phyloP scores from a whole-genome alignment of 2,329 filamentous ascomycete species.

The Xylariaceae sp. region DNA sequence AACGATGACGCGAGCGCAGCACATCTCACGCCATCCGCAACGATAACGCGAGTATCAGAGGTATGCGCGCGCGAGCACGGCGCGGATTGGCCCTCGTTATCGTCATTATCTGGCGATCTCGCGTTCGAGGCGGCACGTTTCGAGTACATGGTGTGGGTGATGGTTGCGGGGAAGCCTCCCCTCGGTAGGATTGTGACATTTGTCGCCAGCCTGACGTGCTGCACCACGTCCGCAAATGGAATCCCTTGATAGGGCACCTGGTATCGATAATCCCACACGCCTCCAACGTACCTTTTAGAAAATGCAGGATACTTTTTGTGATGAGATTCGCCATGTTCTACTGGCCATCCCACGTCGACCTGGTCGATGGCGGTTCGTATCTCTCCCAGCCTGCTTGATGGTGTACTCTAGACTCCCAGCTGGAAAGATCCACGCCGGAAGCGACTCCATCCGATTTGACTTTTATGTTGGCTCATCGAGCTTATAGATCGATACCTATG shows the following conservation, averaged over 20 bases:
- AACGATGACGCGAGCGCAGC: constrained; percentile 21
- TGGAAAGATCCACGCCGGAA: neutral
- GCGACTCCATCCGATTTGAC: neutral
- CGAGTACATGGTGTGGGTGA: constrained; percentile 13
- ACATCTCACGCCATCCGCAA: constrained; percentile 25
- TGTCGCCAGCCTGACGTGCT: constrained; percentile 33
- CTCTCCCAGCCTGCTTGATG: too few species aligned
- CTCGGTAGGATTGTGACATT: constrained; percentile 32
- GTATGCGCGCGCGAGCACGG: constrained; percentile 12
- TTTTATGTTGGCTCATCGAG: neutral
- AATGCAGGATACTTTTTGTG: too few species aligned
- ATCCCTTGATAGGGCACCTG: too few species aligned
- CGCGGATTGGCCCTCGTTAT: constrained; percentile 18
- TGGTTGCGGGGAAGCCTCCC: constrained; percentile 27
- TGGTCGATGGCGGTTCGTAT: too few species aligned
- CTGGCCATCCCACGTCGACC: neutral
- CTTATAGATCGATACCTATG: neutral
- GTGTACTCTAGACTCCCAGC: neutral
- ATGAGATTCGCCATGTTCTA: neutral
- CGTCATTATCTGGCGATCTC: too few species aligned
- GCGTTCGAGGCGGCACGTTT: constrained; percentile 10
- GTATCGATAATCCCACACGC: constrained; percentile 9
- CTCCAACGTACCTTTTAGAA: neutral
- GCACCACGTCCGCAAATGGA: constrained; percentile 1
- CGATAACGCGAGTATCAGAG: constrained; percentile 26